Percentiles rank a stretch among this genome's conserved stretches.
Conservation (phyloP, 1,284 basidiomycete genomes). For the Schizophyllum amplum region DNA sequence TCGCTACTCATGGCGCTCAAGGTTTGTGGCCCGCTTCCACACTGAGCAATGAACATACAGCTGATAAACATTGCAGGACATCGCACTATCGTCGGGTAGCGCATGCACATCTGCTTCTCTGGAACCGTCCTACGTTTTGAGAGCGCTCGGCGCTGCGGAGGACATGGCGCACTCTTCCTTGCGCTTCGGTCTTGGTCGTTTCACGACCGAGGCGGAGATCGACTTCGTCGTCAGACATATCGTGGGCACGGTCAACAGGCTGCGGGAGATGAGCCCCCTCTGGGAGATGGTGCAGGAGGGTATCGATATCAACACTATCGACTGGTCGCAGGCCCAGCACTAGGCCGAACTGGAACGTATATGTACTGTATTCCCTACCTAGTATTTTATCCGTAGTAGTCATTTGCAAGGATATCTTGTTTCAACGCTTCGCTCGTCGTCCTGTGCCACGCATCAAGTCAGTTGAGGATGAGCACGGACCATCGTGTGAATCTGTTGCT, state of each 20-base stretch:
- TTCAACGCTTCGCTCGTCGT: no score
- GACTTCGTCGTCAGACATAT: constrained; percentile 93
- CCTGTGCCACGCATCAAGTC: background rate
- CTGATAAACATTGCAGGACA: constrained; percentile 52
- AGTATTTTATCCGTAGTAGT: background rate
- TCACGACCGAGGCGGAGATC: constrained; percentile 96
- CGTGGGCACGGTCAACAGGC: constrained; percentile 65
- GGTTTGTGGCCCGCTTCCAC: constrained; percentile 41
- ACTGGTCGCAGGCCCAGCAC: constrained; percentile 73
- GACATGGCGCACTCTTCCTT: constrained; percentile 99
- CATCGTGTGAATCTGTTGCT: background rate
- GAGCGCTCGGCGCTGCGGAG: constrained; percentile 93
- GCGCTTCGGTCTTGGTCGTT: constrained; percentile 96
- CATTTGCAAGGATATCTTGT: background rate
- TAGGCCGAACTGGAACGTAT: background rate
- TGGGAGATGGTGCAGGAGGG: constrained; percentile 99
- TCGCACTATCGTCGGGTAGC: constrained; percentile 95
- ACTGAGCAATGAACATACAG: background rate
- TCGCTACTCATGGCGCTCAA: constrained; percentile 97
- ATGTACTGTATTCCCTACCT: background rate
- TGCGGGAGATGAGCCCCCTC: constrained; percentile 69
- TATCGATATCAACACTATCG: constrained; percentile 87
- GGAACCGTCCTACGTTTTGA: constrained; percentile 96
- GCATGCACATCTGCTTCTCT: constrained; percentile 98
- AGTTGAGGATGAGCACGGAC: background rate